Percentiles rank a stretch among this genome's conserved stretches.
Evolutionary conservation across 441 rosid genomes (phyloP).

Genomic region (Adansonia gregorii): DNA sequence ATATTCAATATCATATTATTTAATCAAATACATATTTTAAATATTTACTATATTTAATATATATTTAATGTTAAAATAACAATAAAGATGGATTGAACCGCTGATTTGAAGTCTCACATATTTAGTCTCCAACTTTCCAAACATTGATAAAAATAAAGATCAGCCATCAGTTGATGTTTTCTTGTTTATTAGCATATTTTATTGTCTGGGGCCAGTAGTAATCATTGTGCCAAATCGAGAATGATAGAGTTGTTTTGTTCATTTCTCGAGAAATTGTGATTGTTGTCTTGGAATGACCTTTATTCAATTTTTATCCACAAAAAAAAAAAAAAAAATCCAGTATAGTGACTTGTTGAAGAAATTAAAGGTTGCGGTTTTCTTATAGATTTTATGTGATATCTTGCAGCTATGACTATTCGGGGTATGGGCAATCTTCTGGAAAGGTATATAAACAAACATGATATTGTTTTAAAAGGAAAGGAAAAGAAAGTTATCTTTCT

Average conservation of each 20-base stretch:
- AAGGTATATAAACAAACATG: slow-evolving; percentile 55
- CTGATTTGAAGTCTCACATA: too few species aligned
- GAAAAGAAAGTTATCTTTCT: neutral
- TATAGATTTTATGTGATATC: slow-evolving; percentile 27
- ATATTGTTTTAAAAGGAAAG: slow-evolving; percentile 19
- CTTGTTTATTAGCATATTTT: neutral
- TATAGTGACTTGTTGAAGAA: neutral
- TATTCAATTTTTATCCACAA: too few species aligned
- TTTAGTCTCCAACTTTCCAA: too few species aligned
- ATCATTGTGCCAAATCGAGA: neutral
- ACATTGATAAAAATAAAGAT: too few species aligned
- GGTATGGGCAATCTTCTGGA: slow-evolving; percentile 88
- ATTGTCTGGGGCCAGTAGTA: neutral
- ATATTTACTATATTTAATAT: too few species aligned
- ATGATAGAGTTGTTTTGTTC: neutral
- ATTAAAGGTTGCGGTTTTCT: slow-evolving; percentile 18
- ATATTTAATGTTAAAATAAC: too few species aligned
- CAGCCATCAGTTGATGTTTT: neutral
- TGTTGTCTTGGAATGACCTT: too few species aligned
- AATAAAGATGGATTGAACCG: too few species aligned
- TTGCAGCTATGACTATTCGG: slow-evolving; percentile 83
- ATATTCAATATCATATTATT: too few species aligned
- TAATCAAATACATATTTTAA: too few species aligned
- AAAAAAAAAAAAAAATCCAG: too few species aligned
- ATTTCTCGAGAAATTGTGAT: too few species aligned